Evolutionary conservation across 1,284 basidiomycete species (phyloP).

Genomic region (Ceratobasidium sp.): DNA sequence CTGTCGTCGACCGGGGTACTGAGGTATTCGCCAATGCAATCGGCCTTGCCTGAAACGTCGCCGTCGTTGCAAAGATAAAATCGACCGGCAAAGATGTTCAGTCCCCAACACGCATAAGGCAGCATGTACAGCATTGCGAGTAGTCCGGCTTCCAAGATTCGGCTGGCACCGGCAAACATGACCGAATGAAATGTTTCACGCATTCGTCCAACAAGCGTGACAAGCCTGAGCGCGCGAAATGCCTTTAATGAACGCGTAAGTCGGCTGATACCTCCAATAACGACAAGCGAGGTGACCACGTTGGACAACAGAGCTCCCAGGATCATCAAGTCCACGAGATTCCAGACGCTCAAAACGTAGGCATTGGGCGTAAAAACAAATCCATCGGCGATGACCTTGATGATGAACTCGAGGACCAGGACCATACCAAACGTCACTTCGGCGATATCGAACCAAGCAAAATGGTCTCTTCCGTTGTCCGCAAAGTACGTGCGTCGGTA

Average conservation of each 20-base stretch:
- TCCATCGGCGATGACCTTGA: conserved; percentile 94
- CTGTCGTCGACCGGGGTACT: conserved; percentile 56
- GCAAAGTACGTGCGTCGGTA: conserved; percentile 82
- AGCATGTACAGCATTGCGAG: conserved; percentile 96
- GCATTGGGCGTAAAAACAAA: conserved; percentile 93
- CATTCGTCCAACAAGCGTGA: conserved; percentile 88
- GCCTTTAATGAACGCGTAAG: conserved; percentile 89
- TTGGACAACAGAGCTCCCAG: conserved; percentile 84
- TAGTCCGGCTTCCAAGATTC: conserved; percentile 89
- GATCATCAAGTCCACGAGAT: conserved; percentile 88
- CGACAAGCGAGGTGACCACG: conserved; percentile 76
- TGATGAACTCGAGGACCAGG: conserved; percentile 83
- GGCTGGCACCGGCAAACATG: conserved; percentile 84
- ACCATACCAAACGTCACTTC: conserved; percentile 79
- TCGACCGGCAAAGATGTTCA: conserved; percentile 89
- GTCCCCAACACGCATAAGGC: conserved; percentile 96
- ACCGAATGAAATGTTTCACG: conserved; percentile 91
- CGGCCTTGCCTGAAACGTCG: conserved; percentile 59
- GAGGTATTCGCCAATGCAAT: conserved; percentile 81
- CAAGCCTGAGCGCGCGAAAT: conserved; percentile 85
- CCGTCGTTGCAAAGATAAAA: conserved; percentile 88
- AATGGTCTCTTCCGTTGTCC: conserved; percentile 63
- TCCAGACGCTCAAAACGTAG: conserved; percentile 92
- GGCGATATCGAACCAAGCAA: conserved; percentile 88
- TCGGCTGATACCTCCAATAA: conserved; percentile 81